These are phyloP conservation scores for Suaeda aralocaspica DNA, from an alignment of 148 eudicot genomes.

Conservation along the genomic window DNA sequence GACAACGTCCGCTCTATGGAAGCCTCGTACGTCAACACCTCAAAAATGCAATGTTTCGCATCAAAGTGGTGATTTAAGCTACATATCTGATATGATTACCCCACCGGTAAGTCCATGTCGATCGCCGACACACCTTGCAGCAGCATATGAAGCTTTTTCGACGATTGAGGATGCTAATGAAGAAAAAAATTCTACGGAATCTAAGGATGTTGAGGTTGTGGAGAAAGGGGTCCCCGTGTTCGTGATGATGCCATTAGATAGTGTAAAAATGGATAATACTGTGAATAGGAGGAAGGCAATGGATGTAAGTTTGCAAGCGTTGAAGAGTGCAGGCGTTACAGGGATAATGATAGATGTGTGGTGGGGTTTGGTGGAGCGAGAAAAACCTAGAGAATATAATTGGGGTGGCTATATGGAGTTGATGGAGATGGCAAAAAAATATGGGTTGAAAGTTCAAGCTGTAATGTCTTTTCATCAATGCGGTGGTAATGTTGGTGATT, in stretches of 20 bases:
- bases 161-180: no score
- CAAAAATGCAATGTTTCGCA: no score
- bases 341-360: slow-evolving; percentile 95
- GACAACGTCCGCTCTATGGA: no score
- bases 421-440: slow-evolving; percentile 62
- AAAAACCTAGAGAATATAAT: slow-evolving; percentile 60
- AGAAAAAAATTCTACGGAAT: no score
- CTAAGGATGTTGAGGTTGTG: no score
- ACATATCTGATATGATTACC: no score
- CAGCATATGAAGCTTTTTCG: no score
- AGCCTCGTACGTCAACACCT: no score
- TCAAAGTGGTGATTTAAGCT: no score
- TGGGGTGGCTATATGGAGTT: slow-evolving; percentile 83
- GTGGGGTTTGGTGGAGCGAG: slow-evolving; percentile 97
- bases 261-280: slow-evolving; percentile 59
- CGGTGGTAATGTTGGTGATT: slow-evolving; percentile 95
- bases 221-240: slow-evolving; percentile 73
- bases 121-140: no score
- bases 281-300: slow-evolving; percentile 75
- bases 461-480: slow-evolving; percentile 96
- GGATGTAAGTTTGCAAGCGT: slow-evolving; percentile 71
- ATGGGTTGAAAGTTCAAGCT: slow-evolving; percentile 77
- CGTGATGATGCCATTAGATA: slow-evolving; percentile 95
- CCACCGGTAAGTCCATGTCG: no score
- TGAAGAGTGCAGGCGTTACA: slow-evolving; percentile 82